A percentile compares a stretch with the other conserved stretches of the same genome.
phyloP scores from a whole-genome alignment of 202 grass and related monocot genomes.

The Panicum hallii region DNA sequence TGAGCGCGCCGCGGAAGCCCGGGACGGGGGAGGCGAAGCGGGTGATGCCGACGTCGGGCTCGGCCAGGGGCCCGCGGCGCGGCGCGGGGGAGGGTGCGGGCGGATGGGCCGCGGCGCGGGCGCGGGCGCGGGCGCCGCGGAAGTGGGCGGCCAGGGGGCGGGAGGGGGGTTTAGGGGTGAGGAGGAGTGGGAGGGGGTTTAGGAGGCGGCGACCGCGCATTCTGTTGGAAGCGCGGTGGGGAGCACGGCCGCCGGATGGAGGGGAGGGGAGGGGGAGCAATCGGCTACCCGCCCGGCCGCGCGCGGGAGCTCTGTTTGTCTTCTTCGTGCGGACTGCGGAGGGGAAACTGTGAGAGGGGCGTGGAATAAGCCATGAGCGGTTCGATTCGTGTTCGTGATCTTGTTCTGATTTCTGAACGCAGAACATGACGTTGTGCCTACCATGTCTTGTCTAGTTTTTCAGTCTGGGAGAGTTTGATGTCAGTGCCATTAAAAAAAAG shows the following conservation, averaged over 20 bases:
- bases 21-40: conserved; percentile 74
- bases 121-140: background rate
- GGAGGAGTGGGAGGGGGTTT: conserved; percentile 27
- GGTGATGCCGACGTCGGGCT: conserved; percentile 86
- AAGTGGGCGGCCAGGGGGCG: background rate
- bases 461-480: no score
- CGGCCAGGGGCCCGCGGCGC: conserved; percentile 52
- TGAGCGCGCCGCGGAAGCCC: conserved; percentile 81
- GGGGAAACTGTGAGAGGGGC: background rate
- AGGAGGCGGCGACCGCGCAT: conserved; percentile 51
- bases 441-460: no score
- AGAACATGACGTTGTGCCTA: no score
- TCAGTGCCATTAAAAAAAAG: no score
- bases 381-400: no score
- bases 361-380: no score
- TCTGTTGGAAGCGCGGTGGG: background rate
- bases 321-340: background rate
- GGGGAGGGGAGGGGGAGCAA: background rate
- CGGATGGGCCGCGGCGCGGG: conserved; percentile 11
- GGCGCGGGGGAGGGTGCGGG: background rate
- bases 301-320: background rate
- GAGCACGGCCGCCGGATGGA: background rate
- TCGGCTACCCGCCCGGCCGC: background rate
- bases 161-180: conserved; percentile 31
- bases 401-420: no score